Evolutionary conservation across 306 rosid genomes (phyloP).

Genomic region (Pueraria montana): DNA sequence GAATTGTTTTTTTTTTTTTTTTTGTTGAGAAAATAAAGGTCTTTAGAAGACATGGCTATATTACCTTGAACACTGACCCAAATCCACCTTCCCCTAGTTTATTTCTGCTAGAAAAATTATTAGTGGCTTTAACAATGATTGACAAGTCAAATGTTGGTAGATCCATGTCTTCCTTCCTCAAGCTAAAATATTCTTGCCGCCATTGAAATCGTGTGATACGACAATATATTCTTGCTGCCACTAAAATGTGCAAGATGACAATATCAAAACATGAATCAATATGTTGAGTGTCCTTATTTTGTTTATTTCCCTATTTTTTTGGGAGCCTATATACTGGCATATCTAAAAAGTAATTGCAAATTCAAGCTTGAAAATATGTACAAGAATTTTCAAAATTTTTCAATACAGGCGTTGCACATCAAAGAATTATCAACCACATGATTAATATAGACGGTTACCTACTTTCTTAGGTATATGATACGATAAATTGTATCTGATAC

Average conservation of each 20-base stretch:
- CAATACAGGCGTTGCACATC: not conserved
- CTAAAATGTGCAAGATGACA: constrained; percentile 31
- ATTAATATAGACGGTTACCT: too few species aligned
- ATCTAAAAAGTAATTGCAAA: not conserved
- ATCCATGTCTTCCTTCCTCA: constrained; percentile 44
- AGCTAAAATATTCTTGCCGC: constrained; percentile 38
- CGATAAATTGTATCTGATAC: too few species aligned
- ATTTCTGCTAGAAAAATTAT: not conserved
- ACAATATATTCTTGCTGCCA: not conserved
- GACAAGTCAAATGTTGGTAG: not conserved
- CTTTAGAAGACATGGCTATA: not conserved
- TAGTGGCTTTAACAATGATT: not conserved
- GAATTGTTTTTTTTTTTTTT: not conserved
- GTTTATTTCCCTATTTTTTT: not conserved
- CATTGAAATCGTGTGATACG: not conserved
- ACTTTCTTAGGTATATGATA: too few species aligned
- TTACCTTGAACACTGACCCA: not conserved
- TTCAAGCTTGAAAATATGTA: not conserved
- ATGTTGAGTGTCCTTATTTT: not conserved
- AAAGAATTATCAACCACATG: too few species aligned
- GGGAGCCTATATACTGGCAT: not conserved
- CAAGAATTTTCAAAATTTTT: not conserved
- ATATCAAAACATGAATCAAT: constrained; percentile 8
- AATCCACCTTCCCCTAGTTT: constrained; percentile 29
- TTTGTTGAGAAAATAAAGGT: not conserved